Evolutionary conservation across 768 basidiomycete species (phyloP).

Genomic region (Phylloporus rhodoxanthus): DNA sequence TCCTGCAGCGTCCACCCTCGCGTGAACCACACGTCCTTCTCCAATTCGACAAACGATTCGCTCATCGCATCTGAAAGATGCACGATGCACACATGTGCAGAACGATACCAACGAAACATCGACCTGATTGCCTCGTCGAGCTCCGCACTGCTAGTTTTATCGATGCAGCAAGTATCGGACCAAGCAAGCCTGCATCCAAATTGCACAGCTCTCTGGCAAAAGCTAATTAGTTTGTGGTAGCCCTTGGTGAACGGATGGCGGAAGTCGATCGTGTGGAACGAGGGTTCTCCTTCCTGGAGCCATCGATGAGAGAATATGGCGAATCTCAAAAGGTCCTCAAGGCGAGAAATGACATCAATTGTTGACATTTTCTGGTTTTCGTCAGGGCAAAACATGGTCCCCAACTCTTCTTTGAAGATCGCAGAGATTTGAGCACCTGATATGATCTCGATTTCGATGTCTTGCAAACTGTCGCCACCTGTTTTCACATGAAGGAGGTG

Average conservation of each 20-base stretch:
- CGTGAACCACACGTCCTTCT: constrained; percentile 10
- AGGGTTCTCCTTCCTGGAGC: constrained; percentile 7
- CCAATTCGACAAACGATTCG: neutral
- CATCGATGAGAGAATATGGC: constrained; percentile 17
- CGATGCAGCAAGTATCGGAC: constrained; percentile 14
- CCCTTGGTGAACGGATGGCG: constrained; percentile 5
- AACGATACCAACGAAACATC: constrained; percentile 16
- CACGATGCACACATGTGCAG: constrained; percentile 11
- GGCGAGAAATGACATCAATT: neutral
- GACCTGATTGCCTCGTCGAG: constrained; percentile 17
- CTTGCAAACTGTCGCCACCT: neutral
- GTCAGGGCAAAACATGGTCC: constrained; percentile 2
- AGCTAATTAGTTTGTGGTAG: constrained; percentile 9
- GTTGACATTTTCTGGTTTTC: neutral
- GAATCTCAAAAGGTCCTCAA: constrained; percentile 4
- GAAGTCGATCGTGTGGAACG: constrained; percentile 1
- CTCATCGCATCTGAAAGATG: constrained; percentile 7
- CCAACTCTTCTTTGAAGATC: constrained; percentile 6
- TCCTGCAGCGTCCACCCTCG: constrained; percentile 14
- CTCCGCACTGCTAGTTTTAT: constrained; percentile 13
- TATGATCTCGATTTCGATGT: constrained; percentile 5
- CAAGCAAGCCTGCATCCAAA: constrained; percentile 13
- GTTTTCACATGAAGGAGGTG: constrained; percentile 7
- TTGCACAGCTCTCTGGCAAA: constrained; percentile 7
- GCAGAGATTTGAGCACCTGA: constrained; percentile 3